Base-by-base conservation (phyloP, 2,329 filamentous ascomycete species). In the Aspergillus sp. region DNA sequence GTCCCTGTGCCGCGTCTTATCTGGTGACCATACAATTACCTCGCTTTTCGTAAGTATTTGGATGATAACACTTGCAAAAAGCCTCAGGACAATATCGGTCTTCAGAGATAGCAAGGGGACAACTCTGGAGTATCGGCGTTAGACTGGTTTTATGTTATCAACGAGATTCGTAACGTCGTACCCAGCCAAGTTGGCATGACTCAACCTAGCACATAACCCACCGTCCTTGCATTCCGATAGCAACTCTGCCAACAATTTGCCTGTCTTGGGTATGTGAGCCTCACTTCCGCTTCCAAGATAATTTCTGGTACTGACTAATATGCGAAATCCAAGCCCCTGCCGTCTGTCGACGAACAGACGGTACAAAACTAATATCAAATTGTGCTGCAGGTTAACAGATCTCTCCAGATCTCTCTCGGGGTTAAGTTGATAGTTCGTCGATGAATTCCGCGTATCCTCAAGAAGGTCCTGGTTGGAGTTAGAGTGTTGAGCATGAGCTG, bases 241-340 rank as follows among this genome's bases (percentile, higher is more conserved):
- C 20, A 68, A 32, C 54, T 72, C 69, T 16, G 65, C 52, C 4
- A 72, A 49, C 16, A 67, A 52, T 49, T 69, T 70, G 1, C 69
- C 70, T 20, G 63, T 62, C 70, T 73, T 26, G 3, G 14, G 5
- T n/a, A 42, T 42, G 36, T 26, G 42, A 16, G 36, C 31, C 16
- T 12, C 16, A 68, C 26, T 69, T 26, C 22, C 14, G 18, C 10
- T 26, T 42, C 5, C 11, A 39, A n/a, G 5, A 22, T 22, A 29
- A 14, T 9, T 12, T 12, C n/a, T 4, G 18, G 12, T 16, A 39
- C 54, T 52, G 62, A 72, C 69, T 62, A 67, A 60, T 65, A 64
- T 65, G 46, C 58, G 58, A 12, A 54, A 20, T 14, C 20, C 18
- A 20, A 45, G 45, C 18, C 47, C 32, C 6, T 18, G 54, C 4